Base-by-base conservation (phyloP, 2,329 filamentous ascomycete species). In the Emmonsia crescens region DNA sequence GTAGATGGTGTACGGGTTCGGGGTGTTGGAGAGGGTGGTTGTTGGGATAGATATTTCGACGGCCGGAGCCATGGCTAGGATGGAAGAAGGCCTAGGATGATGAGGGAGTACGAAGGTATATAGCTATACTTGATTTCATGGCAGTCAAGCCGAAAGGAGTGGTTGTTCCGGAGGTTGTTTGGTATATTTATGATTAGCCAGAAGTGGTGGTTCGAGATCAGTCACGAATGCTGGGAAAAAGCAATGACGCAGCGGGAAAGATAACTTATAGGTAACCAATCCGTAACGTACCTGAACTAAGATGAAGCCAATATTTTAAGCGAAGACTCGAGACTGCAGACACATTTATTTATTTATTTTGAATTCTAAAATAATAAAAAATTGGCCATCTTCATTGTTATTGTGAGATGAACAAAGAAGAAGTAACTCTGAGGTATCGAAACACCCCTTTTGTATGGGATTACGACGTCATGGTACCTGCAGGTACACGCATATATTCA, bases 1-100 rank as follows among this genome's bases (percentile, higher is more conserved):
- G 75, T 87, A 87, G 67, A 82, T 70, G 16, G 81, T 82, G 73
- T 80, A 80, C 29, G 80, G 74, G 68, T 83, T 82, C 62, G 74
- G 65, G 46, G 73, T 67, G 58, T 71, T 68, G 58, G 77, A 72
- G n/a, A 72, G 68, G 24, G 72, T 70, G 19, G 78, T 79, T n/a
- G 77, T 78, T 14, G 80, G 74, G 40, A 76, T 73, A 33, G 72
- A 71, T 63, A 76, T 73, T 54, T 76, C 73, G 49, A 73, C 59
- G 44, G 63, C 63, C 9, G 73, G 68, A 36, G 71, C 67, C 74
- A 76, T 76, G 52, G 21, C 9, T 31, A 44, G 12, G 55, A 19
- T 5, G 33, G 31, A 55, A 55, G 52, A 40, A 33, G 16, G 31
- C 12, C 12, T 55, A 21, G 52, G 33, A 40, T 33, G 9, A 33